Base-by-base conservation (phyloP, 2,329 filamentous ascomycete genomes). In the Sordariomycetes sp. region DNA sequence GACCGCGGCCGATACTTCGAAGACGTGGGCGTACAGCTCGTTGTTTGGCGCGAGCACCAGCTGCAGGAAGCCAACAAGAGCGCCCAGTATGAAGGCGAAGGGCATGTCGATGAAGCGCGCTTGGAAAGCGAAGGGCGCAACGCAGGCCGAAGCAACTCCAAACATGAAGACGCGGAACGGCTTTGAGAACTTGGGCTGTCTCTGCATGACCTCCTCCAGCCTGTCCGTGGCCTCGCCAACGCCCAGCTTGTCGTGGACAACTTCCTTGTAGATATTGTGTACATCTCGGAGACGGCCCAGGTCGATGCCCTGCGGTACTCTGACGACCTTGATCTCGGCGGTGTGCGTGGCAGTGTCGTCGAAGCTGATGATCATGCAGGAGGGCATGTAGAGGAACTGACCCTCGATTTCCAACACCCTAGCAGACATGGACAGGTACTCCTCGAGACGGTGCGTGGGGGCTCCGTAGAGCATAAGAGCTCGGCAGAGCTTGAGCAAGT, bases 281-380 rank as follows among this genome's bases (percentile, higher is more conserved):
- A 81, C 72, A 42, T 87, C 83, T 33, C 79, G 70, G 10, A 88
- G 69, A 46, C 80, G 82, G 19, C 82, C 82, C 1, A 88, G 65
- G 50, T 88, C 77, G 8, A 88, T 69, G 2, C 81, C 82, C 46
- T 86, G 81, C 0, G 61, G 59, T 0, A 75, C 71, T 4, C 79
- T 72, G 6, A 87, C 77, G 21, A 87, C 69, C 58, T 85, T 84
- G 41, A 87, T 82, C 50, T 86, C 82, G n/a, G 81, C 81, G 0
- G 83, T 87, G 48, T 87, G 82, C 0, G 82, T 85, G 1, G 60
- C 58, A 42, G 60, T 66, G 41, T 90, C 84, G 48, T 84, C 87
- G 49, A 95, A 94, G 5, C 86, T 90, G 50, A 94, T 82, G 37
- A 95, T 84, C 88, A 95, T 95, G 50, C 85, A 93, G 0, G 85